phyloP scores from a whole-genome alignment of 2,329 filamentous ascomycete genomes.

The Pseudogymnoascus sp. region DNA sequence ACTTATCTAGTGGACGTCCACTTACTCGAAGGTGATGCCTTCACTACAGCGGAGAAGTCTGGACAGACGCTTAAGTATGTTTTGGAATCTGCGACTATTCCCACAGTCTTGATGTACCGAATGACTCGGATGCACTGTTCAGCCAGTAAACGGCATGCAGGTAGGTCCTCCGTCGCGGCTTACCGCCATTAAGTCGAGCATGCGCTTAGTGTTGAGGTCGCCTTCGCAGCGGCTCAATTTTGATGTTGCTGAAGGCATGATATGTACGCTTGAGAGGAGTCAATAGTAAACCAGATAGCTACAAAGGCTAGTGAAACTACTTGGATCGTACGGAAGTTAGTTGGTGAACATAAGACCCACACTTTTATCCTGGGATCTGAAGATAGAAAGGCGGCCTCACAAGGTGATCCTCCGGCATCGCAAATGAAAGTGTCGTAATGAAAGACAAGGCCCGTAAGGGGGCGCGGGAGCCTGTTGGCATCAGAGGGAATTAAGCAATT shows the following conservation, averaged over 20 bases:
- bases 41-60: conserved; percentile 25
- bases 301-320: not conserved
- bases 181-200: conserved; percentile 50
- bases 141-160: conserved; percentile 38
- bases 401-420: conserved; percentile 20
- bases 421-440: conserved; percentile 46
- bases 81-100: conserved; percentile 37
- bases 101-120: conserved; percentile 53
- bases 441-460: conserved; percentile 47
- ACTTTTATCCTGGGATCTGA: not conserved
- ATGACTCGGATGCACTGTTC: conserved; percentile 50
- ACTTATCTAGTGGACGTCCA: conserved; percentile 38
- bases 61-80: conserved; percentile 33
- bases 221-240: conserved; percentile 39
- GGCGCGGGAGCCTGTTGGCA: conserved; percentile 37
- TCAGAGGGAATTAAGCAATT: conserved; percentile 26
- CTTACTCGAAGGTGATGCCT: conserved; percentile 31
- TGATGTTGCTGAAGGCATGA: conserved; percentile 32
- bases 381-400: not conserved
- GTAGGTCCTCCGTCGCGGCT: conserved; percentile 33
- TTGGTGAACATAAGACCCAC: not conserved
- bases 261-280: conserved; percentile 29
- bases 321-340: not conserved
- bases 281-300: conserved; percentile 18
- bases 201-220: conserved; percentile 44